phyloP scores from a whole-genome alignment of 1,284 basidiomycete genomes.

The Sanghuangporus baumii region DNA sequence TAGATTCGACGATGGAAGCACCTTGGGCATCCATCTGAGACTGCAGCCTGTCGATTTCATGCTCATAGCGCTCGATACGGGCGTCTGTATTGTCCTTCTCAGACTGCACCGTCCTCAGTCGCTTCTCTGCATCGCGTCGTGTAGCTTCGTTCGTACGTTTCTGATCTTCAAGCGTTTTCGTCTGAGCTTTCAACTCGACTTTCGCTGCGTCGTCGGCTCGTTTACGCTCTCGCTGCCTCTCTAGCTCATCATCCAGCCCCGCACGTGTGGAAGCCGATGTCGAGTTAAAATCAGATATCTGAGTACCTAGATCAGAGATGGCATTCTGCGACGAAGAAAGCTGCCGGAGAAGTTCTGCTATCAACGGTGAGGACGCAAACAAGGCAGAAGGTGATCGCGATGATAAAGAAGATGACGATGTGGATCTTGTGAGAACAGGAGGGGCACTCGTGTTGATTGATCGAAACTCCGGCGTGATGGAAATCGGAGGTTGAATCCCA shows the following conservation, averaged over 20 bases:
- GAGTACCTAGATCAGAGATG: conserved; percentile 68
- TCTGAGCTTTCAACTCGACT: conserved; percentile 73
- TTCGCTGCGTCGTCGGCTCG: conserved; percentile 79
- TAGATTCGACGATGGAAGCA: conserved; percentile 42
- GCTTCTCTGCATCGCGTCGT: conserved; percentile 84
- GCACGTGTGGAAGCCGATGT: conserved; percentile 58
- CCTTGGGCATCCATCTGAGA: conserved; percentile 48
- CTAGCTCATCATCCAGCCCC: conserved; percentile 67
- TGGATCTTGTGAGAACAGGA: neutral
- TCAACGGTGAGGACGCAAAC: conserved; percentile 65
- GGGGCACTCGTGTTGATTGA: conserved; percentile 1
- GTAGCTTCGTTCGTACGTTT: conserved; percentile 77
- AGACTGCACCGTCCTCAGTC: conserved; percentile 64
- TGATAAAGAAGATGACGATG: conserved; percentile 1
- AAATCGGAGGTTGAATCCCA: conserved; percentile 9
- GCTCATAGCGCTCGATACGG: conserved; percentile 61
- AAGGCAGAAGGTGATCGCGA: conserved; percentile 32
- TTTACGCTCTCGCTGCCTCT: conserved; percentile 69
- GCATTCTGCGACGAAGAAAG: conserved; percentile 64
- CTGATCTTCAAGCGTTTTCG: conserved; percentile 82
- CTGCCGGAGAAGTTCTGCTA: conserved; percentile 74
- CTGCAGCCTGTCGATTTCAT: conserved; percentile 62
- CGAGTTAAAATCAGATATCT: conserved; percentile 66
- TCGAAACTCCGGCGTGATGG: conserved; percentile 7
- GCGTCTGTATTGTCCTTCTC: conserved; percentile 60